phyloP scores from a whole-genome alignment of 2,329 filamentous ascomycete species.

The Akanthomyces lecanii region DNA sequence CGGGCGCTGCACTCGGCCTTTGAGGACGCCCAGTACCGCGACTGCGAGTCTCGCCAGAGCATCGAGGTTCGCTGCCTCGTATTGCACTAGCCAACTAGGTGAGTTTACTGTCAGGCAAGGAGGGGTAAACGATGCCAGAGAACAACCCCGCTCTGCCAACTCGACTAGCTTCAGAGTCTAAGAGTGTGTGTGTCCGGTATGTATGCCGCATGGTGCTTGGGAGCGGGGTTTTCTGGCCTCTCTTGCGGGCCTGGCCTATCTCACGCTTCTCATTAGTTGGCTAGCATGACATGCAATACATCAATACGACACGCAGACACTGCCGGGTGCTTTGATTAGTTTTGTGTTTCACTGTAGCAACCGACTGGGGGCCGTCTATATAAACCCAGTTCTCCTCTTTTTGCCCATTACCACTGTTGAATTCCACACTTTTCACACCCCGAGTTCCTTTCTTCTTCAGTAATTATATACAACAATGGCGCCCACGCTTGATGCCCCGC shows the following conservation, averaged over 20 bases:
- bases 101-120: too few species aligned
- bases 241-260: constrained; percentile 1
- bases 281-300: not conserved
- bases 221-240: constrained; percentile 10
- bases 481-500: constrained; percentile 35
- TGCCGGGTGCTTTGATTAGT: not conserved
- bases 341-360: not conserved
- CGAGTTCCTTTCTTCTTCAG: not conserved
- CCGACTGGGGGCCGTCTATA: not conserved
- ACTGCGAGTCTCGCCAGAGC: constrained; percentile 55
- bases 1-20: constrained; percentile 53
- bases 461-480: constrained; percentile 27
- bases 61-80: constrained; percentile 62
- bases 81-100: constrained; percentile 44
- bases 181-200: too few species aligned
- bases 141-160: not conserved
- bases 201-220: too few species aligned
- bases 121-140: not conserved
- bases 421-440: not conserved
- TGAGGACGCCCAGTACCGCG: constrained; percentile 46
- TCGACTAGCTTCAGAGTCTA: too few species aligned
- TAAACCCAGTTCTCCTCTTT: constrained; percentile 5
- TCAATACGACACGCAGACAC: not conserved
- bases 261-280: not conserved
- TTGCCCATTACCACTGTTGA: not conserved